Evolutionary conservation across 1,139 yeast genomes (phyloP).

Genomic region (Candida glucosophila): DNA sequence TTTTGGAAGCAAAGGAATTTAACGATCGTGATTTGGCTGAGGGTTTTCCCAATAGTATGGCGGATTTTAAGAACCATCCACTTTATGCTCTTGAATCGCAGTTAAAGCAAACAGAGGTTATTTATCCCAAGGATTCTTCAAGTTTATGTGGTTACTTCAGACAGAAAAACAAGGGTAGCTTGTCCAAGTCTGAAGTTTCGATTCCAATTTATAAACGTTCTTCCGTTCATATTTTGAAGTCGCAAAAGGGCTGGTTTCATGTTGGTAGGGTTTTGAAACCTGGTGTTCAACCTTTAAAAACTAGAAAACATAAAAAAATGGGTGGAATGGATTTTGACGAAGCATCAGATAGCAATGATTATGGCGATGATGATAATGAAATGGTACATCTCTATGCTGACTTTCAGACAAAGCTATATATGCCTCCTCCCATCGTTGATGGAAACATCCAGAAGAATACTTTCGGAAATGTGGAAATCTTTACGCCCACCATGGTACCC

Average conservation of each 20-base stretch:
- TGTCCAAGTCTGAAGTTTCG: conserved; percentile 23
- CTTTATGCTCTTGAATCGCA: conserved; percentile 75
- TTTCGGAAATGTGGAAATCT: conserved; percentile 77
- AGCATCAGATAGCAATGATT: conserved; percentile 34
- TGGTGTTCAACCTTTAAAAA: conserved; percentile 61
- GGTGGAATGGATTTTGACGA: conserved; percentile 36
- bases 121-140: conserved; percentile 53
- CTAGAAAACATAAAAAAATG: conserved; percentile 7
- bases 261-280: conserved; percentile 66
- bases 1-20: conserved; percentile 65
- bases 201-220: conserved; percentile 59
- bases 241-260: conserved; percentile 84
- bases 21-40: conserved; percentile 59
- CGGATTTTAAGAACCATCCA: conserved; percentile 85
- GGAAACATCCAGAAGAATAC: conserved; percentile 70
- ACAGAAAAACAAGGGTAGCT: conserved; percentile 2
- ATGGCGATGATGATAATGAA: background rate
- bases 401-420: conserved; percentile 64
- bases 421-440: conserved; percentile 55
- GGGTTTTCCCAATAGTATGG: conserved; percentile 79
- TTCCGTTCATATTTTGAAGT: conserved; percentile 53
- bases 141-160: conserved; percentile 63
- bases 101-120: conserved; percentile 59
- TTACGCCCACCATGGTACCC: conserved; percentile 75
- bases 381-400: conserved; percentile 53